These are phyloP conservation scores for Blumeria graminis DNA, from an alignment of 2,329 filamentous ascomycete species.

Conservation along the genomic window DNA sequence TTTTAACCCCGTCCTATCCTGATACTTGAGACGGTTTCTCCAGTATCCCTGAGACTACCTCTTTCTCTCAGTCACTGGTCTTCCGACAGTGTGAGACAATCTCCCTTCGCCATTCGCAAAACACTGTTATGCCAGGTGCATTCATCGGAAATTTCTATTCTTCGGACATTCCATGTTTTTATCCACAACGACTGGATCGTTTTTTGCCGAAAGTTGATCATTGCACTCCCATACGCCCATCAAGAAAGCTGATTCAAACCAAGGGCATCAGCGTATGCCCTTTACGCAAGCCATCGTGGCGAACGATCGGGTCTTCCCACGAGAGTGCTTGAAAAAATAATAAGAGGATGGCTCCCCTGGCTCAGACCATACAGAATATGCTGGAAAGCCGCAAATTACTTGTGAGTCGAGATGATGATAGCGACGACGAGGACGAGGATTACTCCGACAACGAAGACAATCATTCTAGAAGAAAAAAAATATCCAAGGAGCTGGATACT, in stretches of 20 bases:
- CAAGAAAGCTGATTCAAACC: not conserved
- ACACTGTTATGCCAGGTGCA: too few species aligned
- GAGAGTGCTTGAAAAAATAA: not conserved
- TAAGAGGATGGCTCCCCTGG: not conserved
- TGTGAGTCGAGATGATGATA: not conserved
- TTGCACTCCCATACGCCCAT: not conserved
- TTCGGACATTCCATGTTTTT: not conserved
- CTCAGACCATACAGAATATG: not conserved
- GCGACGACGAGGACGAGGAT: slow-evolving; percentile 2
- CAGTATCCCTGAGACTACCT: too few species aligned
- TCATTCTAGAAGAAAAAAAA: not conserved
- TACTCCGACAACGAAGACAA: not conserved
- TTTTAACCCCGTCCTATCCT: too few species aligned
- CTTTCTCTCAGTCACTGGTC: too few species aligned
- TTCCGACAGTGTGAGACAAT: too few species aligned
- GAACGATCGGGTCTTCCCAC: not conserved
- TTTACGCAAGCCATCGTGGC: not conserved
- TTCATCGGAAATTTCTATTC: too few species aligned
- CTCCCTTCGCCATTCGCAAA: too few species aligned
- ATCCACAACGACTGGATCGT: not conserved
- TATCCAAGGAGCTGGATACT: not conserved
- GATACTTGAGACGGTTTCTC: too few species aligned
- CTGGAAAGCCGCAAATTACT: too few species aligned
- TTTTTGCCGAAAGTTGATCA: not conserved
- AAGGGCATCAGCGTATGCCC: not conserved